These are phyloP conservation scores for Hanseniaspora thailandica DNA, from an alignment of 805 yeast genomes.

Conservation along the genomic window DNA sequence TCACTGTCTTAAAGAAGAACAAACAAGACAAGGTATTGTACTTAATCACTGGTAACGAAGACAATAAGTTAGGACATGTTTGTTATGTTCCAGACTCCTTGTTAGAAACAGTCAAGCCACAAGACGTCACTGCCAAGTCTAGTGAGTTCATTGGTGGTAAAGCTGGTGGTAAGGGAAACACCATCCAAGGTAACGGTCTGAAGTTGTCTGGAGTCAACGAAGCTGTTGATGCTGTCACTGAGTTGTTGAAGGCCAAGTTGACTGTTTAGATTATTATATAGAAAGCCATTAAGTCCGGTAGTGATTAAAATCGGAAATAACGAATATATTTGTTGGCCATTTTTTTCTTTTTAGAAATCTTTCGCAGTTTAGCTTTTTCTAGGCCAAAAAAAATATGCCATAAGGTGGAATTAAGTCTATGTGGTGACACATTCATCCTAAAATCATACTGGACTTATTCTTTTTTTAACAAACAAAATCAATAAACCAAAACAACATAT, in stretches of 20 bases:
- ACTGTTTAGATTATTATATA: slow-evolving; percentile 1
- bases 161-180: slow-evolving; percentile 96
- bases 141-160: slow-evolving; percentile 78
- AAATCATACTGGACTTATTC: background rate
- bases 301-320: no score
- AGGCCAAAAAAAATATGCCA: no score
- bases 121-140: slow-evolving; percentile 68
- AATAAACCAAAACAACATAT: background rate
- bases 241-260: slow-evolving; percentile 50
- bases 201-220: slow-evolving; percentile 54
- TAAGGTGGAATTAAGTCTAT: no score
- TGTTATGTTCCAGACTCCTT: slow-evolving; percentile 72
- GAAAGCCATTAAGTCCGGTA: background rate
- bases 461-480: no score
- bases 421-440: no score
- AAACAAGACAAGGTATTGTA: slow-evolving; percentile 65
- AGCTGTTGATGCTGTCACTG: slow-evolving; percentile 63
- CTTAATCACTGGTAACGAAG: slow-evolving; percentile 58
- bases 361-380: slow-evolving; percentile 9
- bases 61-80: slow-evolving; percentile 85
- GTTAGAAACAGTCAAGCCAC: slow-evolving; percentile 41
- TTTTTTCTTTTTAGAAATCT: background rate
- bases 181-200: slow-evolving; percentile 94
- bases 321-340: background rate
- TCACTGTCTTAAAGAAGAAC: slow-evolving; percentile 68